These are phyloP conservation scores for Colletotrichum camelliae DNA, from an alignment of 2,329 filamentous ascomycete genomes.

Conservation along the genomic window DNA sequence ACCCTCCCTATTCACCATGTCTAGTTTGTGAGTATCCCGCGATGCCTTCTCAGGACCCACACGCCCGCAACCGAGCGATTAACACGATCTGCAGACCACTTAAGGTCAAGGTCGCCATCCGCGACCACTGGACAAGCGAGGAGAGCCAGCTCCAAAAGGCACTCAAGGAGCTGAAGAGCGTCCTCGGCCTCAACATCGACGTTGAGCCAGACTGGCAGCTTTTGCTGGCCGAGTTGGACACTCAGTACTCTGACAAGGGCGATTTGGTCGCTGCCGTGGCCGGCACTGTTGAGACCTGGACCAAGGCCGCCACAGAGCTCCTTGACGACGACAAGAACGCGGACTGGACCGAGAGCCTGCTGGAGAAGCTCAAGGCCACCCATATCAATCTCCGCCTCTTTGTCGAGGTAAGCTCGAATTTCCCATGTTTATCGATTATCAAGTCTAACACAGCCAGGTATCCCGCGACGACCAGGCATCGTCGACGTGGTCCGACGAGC, in stretches of 20 bases:
- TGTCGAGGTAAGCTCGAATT: conserved; percentile 36
- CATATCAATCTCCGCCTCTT: conserved; percentile 34
- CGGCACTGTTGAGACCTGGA: conserved; percentile 44
- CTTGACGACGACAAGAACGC: conserved; percentile 44
- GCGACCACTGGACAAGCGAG: conserved; percentile 46
- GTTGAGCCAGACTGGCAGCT: conserved; percentile 50
- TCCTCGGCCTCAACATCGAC: conserved; percentile 44
- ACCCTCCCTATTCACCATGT: not conserved
- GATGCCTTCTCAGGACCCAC: not conserved
- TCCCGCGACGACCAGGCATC: conserved; percentile 30
- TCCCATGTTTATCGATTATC: not conserved
- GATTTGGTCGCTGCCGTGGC: conserved; percentile 42
- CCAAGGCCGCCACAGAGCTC: conserved; percentile 41
- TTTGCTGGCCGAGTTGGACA: conserved; percentile 41
- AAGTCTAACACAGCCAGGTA: conserved; percentile 14
- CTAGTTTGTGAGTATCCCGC: conserved; percentile 5
- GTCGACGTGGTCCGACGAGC: conserved; percentile 42
- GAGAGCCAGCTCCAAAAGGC: conserved; percentile 37
- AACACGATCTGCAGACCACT: conserved; percentile 38
- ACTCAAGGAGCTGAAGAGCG: conserved; percentile 32
- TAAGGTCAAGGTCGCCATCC: conserved; percentile 46
- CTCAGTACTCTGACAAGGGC: conserved; percentile 43
- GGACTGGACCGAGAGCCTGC: conserved; percentile 46
- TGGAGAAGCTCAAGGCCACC: conserved; percentile 36
- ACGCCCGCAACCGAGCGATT: not conserved